These are phyloP conservation scores for Ogataea methanolica DNA, from an alignment of 805 yeast species.

Conservation along the genomic window DNA sequence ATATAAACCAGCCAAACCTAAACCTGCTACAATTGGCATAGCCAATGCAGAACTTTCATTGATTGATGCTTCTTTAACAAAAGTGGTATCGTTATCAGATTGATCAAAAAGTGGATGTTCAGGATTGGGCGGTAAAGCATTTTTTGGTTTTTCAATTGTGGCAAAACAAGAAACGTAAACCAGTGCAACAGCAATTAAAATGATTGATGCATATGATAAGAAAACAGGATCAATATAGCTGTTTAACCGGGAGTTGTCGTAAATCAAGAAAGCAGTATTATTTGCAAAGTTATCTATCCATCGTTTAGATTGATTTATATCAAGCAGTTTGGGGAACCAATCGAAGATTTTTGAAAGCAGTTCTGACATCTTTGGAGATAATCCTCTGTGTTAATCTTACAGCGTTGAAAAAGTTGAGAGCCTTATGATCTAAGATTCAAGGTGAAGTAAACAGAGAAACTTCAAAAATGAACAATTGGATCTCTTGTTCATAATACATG, in stretches of 20 bases:
- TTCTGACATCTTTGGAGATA: too few species aligned
- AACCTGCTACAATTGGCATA: constrained; percentile 43
- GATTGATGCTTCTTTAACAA: constrained; percentile 10
- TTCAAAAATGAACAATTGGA: too few species aligned
- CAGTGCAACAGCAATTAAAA: constrained; percentile 23
- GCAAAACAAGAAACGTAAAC: constrained; percentile 32
- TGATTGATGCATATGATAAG: constrained; percentile 15
- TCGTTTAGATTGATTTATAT: background rate
- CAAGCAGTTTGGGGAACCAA: background rate
- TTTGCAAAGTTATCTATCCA: constrained; percentile 3
- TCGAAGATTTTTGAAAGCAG: too few species aligned
- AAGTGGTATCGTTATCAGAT: constrained; percentile 31
- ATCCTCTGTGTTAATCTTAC: too few species aligned
- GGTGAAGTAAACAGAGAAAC: too few species aligned
- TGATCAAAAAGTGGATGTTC: constrained; percentile 39
- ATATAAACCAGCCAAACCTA: constrained; percentile 35
- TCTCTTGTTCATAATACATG: too few species aligned
- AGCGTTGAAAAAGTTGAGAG: too few species aligned
- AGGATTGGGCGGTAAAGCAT: constrained; percentile 30
- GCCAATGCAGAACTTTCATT: constrained; percentile 31
- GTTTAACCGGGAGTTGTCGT: constrained; percentile 13
- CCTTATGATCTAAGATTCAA: too few species aligned
- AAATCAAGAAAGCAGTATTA: constrained; percentile 18
- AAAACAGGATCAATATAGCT: constrained; percentile 10
- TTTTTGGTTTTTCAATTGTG: constrained; percentile 28